Evolutionary conservation across 306 rosid genomes (phyloP), one percentile per base, ranked within the genome.

Genomic region (Ormosia emarginata): DNA sequence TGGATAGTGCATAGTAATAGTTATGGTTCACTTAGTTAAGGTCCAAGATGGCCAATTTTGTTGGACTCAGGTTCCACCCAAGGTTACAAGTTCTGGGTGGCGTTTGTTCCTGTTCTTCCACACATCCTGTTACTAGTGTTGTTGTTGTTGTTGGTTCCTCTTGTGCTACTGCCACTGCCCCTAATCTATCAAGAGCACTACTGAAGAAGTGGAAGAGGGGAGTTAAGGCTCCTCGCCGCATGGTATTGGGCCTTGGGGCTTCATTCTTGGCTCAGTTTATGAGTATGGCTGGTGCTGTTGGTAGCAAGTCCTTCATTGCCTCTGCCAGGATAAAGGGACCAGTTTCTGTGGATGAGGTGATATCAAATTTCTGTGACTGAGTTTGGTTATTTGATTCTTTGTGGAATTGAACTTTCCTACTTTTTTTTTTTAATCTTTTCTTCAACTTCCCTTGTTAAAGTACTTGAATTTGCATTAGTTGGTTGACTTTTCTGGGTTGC

Each of bases 291-390:
- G 79, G 74, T 77, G 30, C 87, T 11, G 59, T 72, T 3, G 81
- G 81, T 66, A 57, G 29, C 77, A 91, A 84, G 3, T 82, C 90
- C 87, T 91, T 93, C 84, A 67, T 77, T 67, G 96, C 96, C 56
- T 88, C 88, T 59, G 96, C 97, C 3, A 85, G 91, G 59, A 82
- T 79, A 8, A 84, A 68, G 36, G 77, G 74, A 62, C 75, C 71
- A 33, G 32, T 88, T 18, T 88, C 92, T 33, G 89, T 91, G 10
- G 91, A 88, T 80, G 82, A 93, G 96, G 97, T 90, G 40, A 68
- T 10, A 44, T 75, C 67, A 39, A 2, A 4, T 18, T 18, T 46
- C 33, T 14, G 13, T 6, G 4, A 11, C 59, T 18, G 12, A 5
- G 18, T 10, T 5, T 44, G 8, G 56, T 7, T 49, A 9, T 5